These are phyloP conservation scores for Pleodorina starrii DNA, from an alignment of 139 green algal genomes.

Conservation along the genomic window DNA sequence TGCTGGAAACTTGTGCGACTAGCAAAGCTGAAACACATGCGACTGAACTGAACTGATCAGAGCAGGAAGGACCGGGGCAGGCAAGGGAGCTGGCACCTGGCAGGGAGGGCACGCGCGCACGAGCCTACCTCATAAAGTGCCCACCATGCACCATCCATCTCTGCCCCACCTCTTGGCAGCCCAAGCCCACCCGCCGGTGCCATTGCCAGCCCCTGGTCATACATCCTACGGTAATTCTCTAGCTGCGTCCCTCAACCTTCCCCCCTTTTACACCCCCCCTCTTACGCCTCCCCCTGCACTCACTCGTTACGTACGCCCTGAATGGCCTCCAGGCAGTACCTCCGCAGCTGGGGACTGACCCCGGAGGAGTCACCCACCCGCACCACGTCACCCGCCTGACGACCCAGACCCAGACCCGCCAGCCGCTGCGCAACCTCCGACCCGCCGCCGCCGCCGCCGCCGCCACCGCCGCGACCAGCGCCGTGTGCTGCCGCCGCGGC, in stretches of 20 bases:
- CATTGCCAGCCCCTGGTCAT: too few relatives aligned
- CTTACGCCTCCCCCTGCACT: not conserved
- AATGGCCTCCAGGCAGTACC: conserved; percentile 28
- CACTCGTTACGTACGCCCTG: not conserved
- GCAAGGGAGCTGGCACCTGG: too few relatives aligned
- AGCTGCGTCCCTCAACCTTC: not conserved
- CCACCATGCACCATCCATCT: too few relatives aligned
- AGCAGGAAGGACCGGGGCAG: too few relatives aligned
- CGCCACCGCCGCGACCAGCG: not conserved
- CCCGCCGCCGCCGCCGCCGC: conserved; percentile 43
- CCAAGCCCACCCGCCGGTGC: too few relatives aligned
- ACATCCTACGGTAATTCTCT: too few relatives aligned
- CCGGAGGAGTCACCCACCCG: conserved; percentile 72
- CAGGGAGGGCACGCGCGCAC: too few relatives aligned
- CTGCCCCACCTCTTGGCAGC: too few relatives aligned
- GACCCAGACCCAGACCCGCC: not conserved
- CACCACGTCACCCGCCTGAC: conserved; percentile 57
- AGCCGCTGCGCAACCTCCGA: not conserved
- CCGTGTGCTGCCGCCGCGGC: conserved; percentile 46
- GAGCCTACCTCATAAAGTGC: too few relatives aligned
- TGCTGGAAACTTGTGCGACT: too few relatives aligned
- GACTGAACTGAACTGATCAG: too few relatives aligned
- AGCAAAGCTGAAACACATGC: too few relatives aligned
- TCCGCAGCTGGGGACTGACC: not conserved
- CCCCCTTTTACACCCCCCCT: not conserved